phyloP scores from a whole-genome alignment of 2,329 filamentous ascomycete species.

The Fusarium staphyleae region DNA sequence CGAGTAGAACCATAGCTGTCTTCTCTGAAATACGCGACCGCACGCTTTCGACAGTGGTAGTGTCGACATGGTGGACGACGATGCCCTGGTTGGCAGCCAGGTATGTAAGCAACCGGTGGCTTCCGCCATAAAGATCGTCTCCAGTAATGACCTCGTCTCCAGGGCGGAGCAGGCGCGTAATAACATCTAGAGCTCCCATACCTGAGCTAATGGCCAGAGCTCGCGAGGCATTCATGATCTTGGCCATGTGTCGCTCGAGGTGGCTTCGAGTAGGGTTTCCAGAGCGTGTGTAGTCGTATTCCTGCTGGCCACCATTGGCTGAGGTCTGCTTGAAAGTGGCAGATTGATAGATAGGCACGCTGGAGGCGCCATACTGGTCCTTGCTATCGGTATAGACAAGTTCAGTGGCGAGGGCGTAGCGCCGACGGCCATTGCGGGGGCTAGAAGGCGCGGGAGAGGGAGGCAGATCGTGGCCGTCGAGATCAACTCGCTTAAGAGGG shows the following conservation, averaged over 20 bases:
- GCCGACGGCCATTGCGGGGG: slow-evolving; percentile 78
- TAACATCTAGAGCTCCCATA: slow-evolving; percentile 97
- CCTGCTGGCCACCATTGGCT: slow-evolving; percentile 76
- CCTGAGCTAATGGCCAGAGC: slow-evolving; percentile 93
- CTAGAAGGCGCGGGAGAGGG: slow-evolving; percentile 94
- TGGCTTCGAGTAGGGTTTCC: slow-evolving; percentile 97
- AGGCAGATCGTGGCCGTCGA: slow-evolving; percentile 84
- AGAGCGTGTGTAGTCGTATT: slow-evolving; percentile 98
- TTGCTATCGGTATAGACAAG: slow-evolving; percentile 94
- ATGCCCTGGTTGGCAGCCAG: slow-evolving; percentile 89
- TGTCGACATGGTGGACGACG: slow-evolving; percentile 94
- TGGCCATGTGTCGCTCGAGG: slow-evolving; percentile 93
- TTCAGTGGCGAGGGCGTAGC: slow-evolving; percentile 94
- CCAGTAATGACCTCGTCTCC: slow-evolving; percentile 98
- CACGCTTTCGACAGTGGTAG: slow-evolving; percentile 78
- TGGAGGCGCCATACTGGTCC: slow-evolving; percentile 97
- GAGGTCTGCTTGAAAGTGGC: slow-evolving; percentile 97
- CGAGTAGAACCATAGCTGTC: slow-evolving; percentile 93
- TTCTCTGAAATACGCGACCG: slow-evolving; percentile 73
- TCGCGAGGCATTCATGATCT: slow-evolving; percentile 96
- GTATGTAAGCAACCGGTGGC: slow-evolving; percentile 91
- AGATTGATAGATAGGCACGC: slow-evolving; percentile 96
- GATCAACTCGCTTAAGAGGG: slow-evolving; percentile 68
- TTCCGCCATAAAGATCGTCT: slow-evolving; percentile 95
- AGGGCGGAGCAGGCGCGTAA: slow-evolving; percentile 86